phyloP scores from a whole-genome alignment of 2,329 filamentous ascomycete genomes.

The Helminthosporium solani region DNA sequence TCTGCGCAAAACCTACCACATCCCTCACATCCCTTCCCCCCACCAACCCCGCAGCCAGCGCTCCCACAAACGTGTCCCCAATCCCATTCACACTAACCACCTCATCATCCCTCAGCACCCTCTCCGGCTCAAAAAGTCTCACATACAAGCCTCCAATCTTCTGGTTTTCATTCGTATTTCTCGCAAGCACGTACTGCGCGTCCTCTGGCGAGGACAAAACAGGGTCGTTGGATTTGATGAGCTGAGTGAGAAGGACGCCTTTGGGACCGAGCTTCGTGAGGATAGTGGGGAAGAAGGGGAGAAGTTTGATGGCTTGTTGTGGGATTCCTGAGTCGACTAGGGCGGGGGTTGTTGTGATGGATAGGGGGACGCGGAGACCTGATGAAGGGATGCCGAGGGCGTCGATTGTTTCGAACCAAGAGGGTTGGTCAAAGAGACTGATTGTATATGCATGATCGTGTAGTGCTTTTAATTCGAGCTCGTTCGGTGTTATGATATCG shows the following conservation, averaged over 20 bases:
- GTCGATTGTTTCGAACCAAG: slow-evolving; percentile 82
- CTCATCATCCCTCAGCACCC: slow-evolving; percentile 60
- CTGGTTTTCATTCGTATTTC: slow-evolving; percentile 52
- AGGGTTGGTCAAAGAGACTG: slow-evolving; percentile 66
- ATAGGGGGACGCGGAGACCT: slow-evolving; percentile 69
- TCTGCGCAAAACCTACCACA: slow-evolving; percentile 77
- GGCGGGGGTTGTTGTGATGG: slow-evolving; percentile 63
- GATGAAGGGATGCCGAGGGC: slow-evolving; percentile 70
- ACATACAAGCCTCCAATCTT: slow-evolving; percentile 78
- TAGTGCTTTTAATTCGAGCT: slow-evolving; percentile 77
- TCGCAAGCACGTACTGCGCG: slow-evolving; percentile 70
- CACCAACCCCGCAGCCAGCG: slow-evolving; percentile 75
- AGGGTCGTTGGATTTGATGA: slow-evolving; percentile 68
- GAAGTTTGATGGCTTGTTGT: slow-evolving; percentile 77
- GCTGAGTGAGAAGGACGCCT: slow-evolving; percentile 73
- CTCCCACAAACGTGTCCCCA: slow-evolving; percentile 89
- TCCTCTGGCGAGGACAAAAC: slow-evolving; percentile 63
- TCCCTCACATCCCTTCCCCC: slow-evolving; percentile 56
- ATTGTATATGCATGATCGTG: slow-evolving; percentile 66
- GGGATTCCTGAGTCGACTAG: slow-evolving; percentile 81
- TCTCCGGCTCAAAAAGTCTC: slow-evolving; percentile 65
- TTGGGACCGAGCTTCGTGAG: slow-evolving; percentile 77
- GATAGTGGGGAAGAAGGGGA: slow-evolving; percentile 84
- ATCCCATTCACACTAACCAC: slow-evolving; percentile 91
- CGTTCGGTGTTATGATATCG: slow-evolving; percentile 79